Percentiles rank a stretch among this genome's conserved stretches.
These are phyloP conservation scores for Xylaria digitata DNA, from an alignment of 2,329 filamentous ascomycete species.

Conservation along the genomic window DNA sequence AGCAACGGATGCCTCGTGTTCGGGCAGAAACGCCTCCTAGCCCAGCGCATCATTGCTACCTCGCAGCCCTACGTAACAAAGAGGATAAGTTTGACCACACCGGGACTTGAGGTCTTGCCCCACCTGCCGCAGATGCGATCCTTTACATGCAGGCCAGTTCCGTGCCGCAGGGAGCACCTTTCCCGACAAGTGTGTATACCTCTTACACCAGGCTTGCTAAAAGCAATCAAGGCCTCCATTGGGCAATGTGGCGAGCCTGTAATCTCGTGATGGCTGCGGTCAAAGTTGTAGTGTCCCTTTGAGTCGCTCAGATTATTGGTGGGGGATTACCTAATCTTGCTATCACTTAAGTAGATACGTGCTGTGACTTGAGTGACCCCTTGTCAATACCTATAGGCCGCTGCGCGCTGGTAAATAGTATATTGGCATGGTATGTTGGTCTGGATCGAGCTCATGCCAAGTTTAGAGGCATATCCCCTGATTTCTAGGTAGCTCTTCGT, in stretches of 20 bases:
- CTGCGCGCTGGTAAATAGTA: conserved; percentile 19
- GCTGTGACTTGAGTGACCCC: conserved; percentile 24
- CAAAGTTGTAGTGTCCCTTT: conserved; percentile 18
- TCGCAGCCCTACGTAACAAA: conserved; percentile 31
- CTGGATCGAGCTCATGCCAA: conserved; percentile 26
- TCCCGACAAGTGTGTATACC: conserved; percentile 23
- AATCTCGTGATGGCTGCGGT: conserved; percentile 23
- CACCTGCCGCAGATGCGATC: conserved; percentile 21
- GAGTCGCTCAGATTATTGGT: neutral
- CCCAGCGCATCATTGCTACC: conserved; percentile 13
- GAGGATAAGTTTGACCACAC: conserved; percentile 15
- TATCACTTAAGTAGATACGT: neutral
- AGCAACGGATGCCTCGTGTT: conserved; percentile 22
- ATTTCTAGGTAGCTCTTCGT: neutral
- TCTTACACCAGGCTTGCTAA: neutral
- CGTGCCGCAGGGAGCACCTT: conserved; percentile 13
- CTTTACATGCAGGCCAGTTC: conserved; percentile 29
- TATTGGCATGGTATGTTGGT: conserved; percentile 24
- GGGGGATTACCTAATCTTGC: conserved; percentile 19
- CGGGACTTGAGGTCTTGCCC: conserved; percentile 17
- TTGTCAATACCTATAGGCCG: conserved; percentile 1
- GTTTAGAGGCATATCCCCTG: neutral
- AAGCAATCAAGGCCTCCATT: conserved; percentile 12
- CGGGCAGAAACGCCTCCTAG: conserved; percentile 13
- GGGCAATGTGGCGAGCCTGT: conserved; percentile 16